Evolutionary conservation across 352 stramenopile species (phyloP).

Genomic region (Phytopythium chamaehyphon): DNA sequence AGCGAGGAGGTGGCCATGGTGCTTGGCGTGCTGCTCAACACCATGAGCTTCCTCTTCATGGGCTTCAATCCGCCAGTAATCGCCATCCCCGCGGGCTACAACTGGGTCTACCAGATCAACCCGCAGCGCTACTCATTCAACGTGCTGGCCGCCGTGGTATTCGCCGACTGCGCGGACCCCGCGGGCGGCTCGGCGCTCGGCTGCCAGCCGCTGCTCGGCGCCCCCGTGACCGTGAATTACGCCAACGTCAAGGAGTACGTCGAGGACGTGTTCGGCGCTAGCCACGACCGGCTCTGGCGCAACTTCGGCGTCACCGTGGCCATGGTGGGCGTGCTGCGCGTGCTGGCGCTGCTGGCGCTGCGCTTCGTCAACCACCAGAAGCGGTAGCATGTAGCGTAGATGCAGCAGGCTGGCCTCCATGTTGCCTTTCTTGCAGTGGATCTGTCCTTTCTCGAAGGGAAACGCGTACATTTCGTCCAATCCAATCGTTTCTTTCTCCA

Average conservation of each 20-base stretch:
- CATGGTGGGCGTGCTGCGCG: constrained; percentile 33
- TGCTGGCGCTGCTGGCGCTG: constrained; percentile 42
- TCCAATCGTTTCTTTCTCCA: too few relatives aligned
- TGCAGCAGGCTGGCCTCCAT: too few relatives aligned
- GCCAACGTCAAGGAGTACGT: constrained; percentile 38
- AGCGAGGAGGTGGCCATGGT: constrained; percentile 39
- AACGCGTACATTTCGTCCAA: neutral
- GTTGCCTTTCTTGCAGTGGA: neutral
- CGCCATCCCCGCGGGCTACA: constrained; percentile 41
- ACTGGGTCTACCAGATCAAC: constrained; percentile 59
- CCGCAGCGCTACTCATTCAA: constrained; percentile 42
- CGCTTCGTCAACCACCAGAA: constrained; percentile 50
- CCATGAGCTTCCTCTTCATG: constrained; percentile 75
- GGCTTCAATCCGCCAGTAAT: constrained; percentile 64
- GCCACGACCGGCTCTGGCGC: constrained; percentile 26
- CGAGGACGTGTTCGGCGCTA: constrained; percentile 34
- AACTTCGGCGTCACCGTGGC: constrained; percentile 36
- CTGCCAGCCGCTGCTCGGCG: constrained; percentile 21
- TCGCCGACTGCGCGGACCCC: constrained; percentile 27
- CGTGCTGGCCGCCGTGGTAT: constrained; percentile 34
- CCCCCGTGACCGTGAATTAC: constrained; percentile 22
- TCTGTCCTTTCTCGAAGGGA: constrained; percentile 1
- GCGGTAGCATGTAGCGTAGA: constrained; percentile 16
- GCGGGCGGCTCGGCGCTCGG: constrained; percentile 13
- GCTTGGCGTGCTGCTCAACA: constrained; percentile 44